Conservation (phyloP, 1,284 basidiomycete species). For the Puccinia coronata region DNA sequence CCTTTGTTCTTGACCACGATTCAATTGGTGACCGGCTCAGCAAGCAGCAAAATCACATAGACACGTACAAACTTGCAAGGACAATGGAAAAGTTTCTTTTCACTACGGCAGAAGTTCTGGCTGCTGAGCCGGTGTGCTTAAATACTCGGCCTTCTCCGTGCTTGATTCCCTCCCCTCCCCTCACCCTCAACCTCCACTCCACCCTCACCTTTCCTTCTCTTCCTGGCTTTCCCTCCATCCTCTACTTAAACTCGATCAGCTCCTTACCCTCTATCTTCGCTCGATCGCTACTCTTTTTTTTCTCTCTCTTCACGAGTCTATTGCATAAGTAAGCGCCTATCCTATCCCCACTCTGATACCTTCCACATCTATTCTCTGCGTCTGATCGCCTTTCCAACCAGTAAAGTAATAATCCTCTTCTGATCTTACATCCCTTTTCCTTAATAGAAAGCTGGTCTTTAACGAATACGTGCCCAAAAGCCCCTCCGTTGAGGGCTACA, state of each 20-base stretch:
- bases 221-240: no score
- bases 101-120: neutral
- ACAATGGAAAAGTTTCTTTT: neutral
- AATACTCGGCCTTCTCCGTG: neutral
- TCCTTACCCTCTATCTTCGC: no score
- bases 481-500: neutral
- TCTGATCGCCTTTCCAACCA: neutral
- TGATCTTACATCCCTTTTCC: neutral
- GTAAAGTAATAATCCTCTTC: neutral
- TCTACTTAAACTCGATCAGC: no score
- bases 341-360: neutral
- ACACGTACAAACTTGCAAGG: no score
- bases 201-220: neutral
- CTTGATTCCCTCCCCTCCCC: neutral
- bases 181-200: neutral
- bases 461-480: neutral
- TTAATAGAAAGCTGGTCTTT: slow-evolving; percentile 4
- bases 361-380: no score
- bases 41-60: neutral
- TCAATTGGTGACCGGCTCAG: neutral
- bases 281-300: neutral
- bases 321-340: neutral
- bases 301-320: neutral
- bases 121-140: neutral
- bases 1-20: no score